phyloP scores from a whole-genome alignment of 2,329 filamentous ascomycete genomes.

The Plenodomus biglobosus region DNA sequence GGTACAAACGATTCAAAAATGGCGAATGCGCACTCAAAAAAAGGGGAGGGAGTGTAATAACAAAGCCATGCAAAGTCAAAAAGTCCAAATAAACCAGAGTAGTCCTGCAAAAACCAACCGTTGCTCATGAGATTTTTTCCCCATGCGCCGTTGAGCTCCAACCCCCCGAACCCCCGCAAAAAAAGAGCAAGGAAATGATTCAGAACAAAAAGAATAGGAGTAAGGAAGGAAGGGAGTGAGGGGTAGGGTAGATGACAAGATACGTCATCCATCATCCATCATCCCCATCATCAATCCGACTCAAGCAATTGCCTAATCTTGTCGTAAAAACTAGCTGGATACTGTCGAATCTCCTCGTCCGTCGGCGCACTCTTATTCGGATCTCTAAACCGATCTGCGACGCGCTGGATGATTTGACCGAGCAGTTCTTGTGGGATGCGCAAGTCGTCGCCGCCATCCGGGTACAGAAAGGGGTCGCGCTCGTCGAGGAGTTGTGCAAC shows the following conservation, averaged over 20 bases:
- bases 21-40: too few species aligned
- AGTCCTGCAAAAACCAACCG: too few species aligned
- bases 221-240: too few species aligned
- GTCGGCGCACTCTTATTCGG: conserved; percentile 55
- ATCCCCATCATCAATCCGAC: conserved; percentile 19
- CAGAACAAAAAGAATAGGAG: neutral
- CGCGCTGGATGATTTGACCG: conserved; percentile 60
- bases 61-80: too few species aligned
- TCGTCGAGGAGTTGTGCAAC: conserved; percentile 58
- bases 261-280: too few species aligned
- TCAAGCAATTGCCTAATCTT: conserved; percentile 50
- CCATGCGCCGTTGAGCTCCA: neutral
- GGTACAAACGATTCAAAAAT: too few species aligned
- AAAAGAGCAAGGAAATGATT: neutral
- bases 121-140: neutral
- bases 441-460: conserved; percentile 57
- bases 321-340: conserved; percentile 51
- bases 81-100: too few species aligned
- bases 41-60: too few species aligned
- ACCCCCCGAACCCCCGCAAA: too few species aligned
- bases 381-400: conserved; percentile 61
- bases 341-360: conserved; percentile 56
- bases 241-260: too few species aligned
- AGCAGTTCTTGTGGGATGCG: conserved; percentile 57
- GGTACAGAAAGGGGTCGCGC: conserved; percentile 61